phyloP scores from a whole-genome alignment of 23 red algal genomes.

The Agarophyton chilense region DNA sequence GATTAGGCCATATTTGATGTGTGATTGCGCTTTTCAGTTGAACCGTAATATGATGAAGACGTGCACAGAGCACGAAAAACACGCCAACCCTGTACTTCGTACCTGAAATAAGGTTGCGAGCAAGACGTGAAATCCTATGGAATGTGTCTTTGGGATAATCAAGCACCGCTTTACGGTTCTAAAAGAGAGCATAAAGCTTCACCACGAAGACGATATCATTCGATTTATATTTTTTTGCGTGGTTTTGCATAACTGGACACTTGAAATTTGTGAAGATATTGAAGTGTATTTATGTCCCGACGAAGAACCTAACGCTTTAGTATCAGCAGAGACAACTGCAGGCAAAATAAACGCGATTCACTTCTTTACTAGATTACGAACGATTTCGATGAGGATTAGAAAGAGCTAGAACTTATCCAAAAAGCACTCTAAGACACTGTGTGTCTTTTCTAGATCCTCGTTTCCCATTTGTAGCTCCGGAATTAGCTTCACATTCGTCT shows the following conservation, averaged over 20 bases:
- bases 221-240: too few relatives aligned
- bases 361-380: too few relatives aligned
- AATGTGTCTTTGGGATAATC: not conserved
- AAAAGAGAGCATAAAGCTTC: not conserved
- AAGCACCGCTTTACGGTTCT: too few relatives aligned
- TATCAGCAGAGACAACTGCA: too few relatives aligned
- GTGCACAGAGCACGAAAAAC: not conserved
- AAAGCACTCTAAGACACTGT: not conserved
- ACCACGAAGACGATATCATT: not conserved
- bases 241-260: too few relatives aligned
- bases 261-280: too few relatives aligned
- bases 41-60: constrained; percentile 31
- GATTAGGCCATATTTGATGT: constrained; percentile 24
- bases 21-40: constrained; percentile 27
- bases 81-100: not conserved
- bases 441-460: not conserved
- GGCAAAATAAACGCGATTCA: too few relatives aligned
- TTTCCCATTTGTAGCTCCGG: not conserved
- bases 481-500: not conserved
- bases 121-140: not conserved
- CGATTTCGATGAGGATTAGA: too few relatives aligned
- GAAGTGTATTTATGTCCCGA: too few relatives aligned
- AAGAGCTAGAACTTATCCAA: not conserved
- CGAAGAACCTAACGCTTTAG: too few relatives aligned
- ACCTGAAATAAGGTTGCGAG: not conserved